Evolutionary conservation across 495 filamentous ascomycete species (phyloP).

Genomic region (Hypoxylon intermedium): DNA sequence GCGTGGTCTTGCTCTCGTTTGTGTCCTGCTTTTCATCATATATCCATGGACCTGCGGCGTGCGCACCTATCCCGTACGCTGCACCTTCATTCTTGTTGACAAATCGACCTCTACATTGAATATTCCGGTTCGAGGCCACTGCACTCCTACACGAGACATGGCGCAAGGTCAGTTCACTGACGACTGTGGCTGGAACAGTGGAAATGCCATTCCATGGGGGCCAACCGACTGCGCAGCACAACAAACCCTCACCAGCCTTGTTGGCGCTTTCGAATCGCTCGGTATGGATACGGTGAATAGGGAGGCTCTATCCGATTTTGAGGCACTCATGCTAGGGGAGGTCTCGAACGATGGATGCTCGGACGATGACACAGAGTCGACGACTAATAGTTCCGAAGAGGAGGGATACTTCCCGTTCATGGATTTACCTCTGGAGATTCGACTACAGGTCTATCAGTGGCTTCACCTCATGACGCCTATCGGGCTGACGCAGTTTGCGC

Average conservation of each 20-base stretch:
- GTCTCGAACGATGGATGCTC: conserved; percentile 33
- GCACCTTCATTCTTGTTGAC: neutral
- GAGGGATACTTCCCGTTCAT: conserved; percentile 33
- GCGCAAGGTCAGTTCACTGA: conserved; percentile 46
- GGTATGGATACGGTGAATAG: conserved; percentile 11
- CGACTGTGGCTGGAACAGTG: conserved; percentile 45
- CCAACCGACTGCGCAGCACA: neutral
- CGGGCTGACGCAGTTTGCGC: conserved; percentile 26
- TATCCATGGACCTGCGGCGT: conserved; percentile 1
- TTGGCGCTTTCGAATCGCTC: neutral
- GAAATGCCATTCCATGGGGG: conserved; percentile 34
- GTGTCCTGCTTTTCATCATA: neutral
- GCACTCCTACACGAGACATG: neutral
- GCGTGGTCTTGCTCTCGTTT: neutral
- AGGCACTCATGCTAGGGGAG: conserved; percentile 41
- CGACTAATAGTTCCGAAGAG: conserved; percentile 32
- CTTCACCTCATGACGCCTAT: conserved; percentile 39
- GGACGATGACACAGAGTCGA: conserved; percentile 40
- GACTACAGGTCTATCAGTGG: conserved; percentile 46
- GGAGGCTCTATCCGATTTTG: conserved; percentile 32
- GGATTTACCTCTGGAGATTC: conserved; percentile 45
- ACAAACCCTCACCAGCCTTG: neutral
- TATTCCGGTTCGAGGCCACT: neutral
- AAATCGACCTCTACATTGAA: neutral
- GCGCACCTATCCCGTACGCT: neutral